phyloP scores from a whole-genome alignment of 2,329 filamentous ascomycete genomes.

The Curvularia eragrostidis region DNA sequence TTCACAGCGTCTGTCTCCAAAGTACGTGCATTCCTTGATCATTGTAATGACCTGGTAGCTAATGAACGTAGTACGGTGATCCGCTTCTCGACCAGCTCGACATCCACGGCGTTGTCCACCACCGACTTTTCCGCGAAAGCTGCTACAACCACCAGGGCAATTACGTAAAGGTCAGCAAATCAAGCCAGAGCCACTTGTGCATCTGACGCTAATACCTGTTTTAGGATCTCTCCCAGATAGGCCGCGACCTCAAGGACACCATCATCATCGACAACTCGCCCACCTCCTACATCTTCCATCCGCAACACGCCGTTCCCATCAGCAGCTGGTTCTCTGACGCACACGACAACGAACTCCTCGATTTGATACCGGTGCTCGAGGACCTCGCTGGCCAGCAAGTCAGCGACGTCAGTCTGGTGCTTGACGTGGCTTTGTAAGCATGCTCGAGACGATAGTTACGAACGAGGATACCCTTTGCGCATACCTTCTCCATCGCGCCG shows the following conservation, averaged over 20 bases:
- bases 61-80: conserved; percentile 78
- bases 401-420: conserved; percentile 93
- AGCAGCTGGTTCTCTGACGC: conserved; percentile 99
- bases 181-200: background rate
- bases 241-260: conserved; percentile 92
- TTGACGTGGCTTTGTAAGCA: conserved; percentile 78
- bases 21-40: conserved; percentile 57
- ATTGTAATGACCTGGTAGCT: conserved; percentile 14
- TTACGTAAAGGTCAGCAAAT: conserved; percentile 77
- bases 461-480: conserved; percentile 34
- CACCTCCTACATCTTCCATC: conserved; percentile 99
- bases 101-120: conserved; percentile 95
- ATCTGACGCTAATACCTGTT: background rate
- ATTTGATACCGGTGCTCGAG: conserved; percentile 97
- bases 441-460: conserved; percentile 22
- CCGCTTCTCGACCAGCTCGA: conserved; percentile 94
- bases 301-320: conserved; percentile 97
- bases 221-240: conserved; percentile 91
- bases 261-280: conserved; percentile 99
- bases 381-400: conserved; percentile 90
- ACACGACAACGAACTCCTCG: conserved; percentile 97
- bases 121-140: conserved; percentile 94
- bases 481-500: conserved; percentile 33
- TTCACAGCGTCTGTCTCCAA: conserved; percentile 99
- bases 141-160: conserved; percentile 99